Percentiles rank a stretch among this genome's conserved stretches.
Evolutionary conservation across 108 stramenopile species (phyloP).

Genomic region (Nannochloropsis gaditana): DNA sequence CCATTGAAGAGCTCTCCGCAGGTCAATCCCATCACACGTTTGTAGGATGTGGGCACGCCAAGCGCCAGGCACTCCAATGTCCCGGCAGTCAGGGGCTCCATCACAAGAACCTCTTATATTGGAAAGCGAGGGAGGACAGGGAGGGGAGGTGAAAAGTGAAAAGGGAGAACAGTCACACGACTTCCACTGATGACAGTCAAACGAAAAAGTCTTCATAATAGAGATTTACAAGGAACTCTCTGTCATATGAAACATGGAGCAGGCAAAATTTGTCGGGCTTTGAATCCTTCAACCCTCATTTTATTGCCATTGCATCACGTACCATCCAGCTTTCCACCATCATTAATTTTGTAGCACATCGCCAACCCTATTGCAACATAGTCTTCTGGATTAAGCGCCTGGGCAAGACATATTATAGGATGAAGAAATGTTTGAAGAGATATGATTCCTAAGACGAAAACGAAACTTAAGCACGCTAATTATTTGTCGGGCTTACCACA

Average conservation of each 20-base stretch:
- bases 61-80: conserved; percentile 47
- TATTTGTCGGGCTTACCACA: not conserved
- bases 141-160: not conserved
- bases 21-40: conserved; percentile 40
- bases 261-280: no score
- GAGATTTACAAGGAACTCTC: no score
- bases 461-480: no score
- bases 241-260: no score
- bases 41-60: conserved; percentile 46
- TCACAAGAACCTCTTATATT: conserved; percentile 39
- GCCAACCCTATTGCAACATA: conserved; percentile 47
- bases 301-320: not conserved
- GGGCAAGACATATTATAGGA: not conserved
- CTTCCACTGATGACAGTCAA: no score
- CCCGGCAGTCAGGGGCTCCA: conserved; percentile 52
- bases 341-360: conserved; percentile 44
- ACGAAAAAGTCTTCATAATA: no score
- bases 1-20: conserved; percentile 40
- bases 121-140: not conserved
- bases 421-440: not conserved
- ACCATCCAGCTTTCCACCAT: conserved; percentile 45
- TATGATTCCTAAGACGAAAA: not conserved
- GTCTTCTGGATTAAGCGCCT: conserved; percentile 41
- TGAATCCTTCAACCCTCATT: no score
- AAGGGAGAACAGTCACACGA: not conserved